phyloP scores from a whole-genome alignment of 2,329 filamentous ascomycete species.

The Hypoxylon sp. region DNA sequence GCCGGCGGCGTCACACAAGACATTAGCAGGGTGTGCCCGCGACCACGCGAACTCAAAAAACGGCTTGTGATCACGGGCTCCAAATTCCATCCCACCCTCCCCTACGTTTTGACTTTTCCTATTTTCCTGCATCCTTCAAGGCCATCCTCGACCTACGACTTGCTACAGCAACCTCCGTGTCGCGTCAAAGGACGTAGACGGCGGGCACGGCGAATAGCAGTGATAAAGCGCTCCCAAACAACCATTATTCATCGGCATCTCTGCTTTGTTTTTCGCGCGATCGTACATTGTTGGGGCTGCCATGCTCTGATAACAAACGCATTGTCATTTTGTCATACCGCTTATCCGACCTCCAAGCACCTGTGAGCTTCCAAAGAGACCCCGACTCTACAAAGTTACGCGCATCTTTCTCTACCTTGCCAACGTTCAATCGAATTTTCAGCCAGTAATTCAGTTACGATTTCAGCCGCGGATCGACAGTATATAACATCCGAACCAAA shows the following conservation, averaged over 20 bases:
- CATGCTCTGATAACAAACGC: slow-evolving; percentile 27
- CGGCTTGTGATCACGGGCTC: slow-evolving; percentile 36
- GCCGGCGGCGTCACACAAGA: slow-evolving; percentile 23
- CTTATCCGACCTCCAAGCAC: slow-evolving; percentile 19
- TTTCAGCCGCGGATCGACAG: background rate
- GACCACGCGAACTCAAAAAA: slow-evolving; percentile 33
- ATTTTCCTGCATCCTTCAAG: background rate
- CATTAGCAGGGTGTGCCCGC: slow-evolving; percentile 18
- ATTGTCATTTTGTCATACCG: slow-evolving; percentile 25
- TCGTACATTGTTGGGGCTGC: background rate
- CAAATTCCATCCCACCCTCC: slow-evolving; percentile 26
- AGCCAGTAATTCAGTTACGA: background rate
- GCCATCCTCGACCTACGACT: background rate
- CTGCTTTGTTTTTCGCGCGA: slow-evolving; percentile 11
- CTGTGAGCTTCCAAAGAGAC: slow-evolving; percentile 19
- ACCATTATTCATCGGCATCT: background rate
- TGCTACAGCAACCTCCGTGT: background rate
- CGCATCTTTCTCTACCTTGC: background rate
- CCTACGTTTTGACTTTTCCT: background rate
- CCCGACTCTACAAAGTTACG: slow-evolving; percentile 15
- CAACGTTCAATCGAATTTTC: background rate
- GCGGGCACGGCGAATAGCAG: slow-evolving; percentile 1
- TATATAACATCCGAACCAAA: slow-evolving; percentile 5
- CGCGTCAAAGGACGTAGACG: slow-evolving; percentile 8
- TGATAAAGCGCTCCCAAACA: slow-evolving; percentile 1